A percentile compares a stretch with the other conserved stretches of the same genome.
Evolutionary conservation across 106 monocot genomes (phyloP).

Genomic region (Allium sativum): DNA sequence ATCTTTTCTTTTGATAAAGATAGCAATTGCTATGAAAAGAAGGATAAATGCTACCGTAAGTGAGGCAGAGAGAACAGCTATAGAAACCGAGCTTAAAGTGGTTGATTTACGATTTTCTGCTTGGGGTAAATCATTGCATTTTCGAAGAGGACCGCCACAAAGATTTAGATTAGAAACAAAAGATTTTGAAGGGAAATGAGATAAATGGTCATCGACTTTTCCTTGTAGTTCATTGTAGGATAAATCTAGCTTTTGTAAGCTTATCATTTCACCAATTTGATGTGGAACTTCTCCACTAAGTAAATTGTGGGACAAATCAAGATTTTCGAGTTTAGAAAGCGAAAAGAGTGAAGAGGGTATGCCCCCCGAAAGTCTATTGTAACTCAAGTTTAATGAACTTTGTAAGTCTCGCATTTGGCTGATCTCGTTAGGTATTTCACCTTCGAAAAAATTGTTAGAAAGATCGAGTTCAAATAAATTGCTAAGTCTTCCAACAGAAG

Average conservation of each 20-base stretch:
- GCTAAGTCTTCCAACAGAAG: slow-evolving; percentile 42
- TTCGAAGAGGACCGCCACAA: slow-evolving; percentile 48
- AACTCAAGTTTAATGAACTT: slow-evolving; percentile 59
- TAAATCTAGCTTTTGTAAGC: slow-evolving; percentile 63
- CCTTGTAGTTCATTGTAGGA: slow-evolving; percentile 64
- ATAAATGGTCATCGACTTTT: slow-evolving; percentile 27
- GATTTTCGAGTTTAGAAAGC: slow-evolving; percentile 68
- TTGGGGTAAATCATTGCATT: slow-evolving; percentile 13
- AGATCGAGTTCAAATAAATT: slow-evolving; percentile 70
- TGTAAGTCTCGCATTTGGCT: slow-evolving; percentile 60
- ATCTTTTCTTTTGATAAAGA: slow-evolving; percentile 8
- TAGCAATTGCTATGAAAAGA: slow-evolving; percentile 12
- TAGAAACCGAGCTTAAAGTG: slow-evolving; percentile 24
- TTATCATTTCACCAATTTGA: slow-evolving; percentile 55
- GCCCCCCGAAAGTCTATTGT: slow-evolving; percentile 50
- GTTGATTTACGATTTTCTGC: background rate
- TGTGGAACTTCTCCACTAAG: slow-evolving; percentile 45
- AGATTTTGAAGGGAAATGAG: slow-evolving; percentile 45
- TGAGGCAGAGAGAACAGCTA: slow-evolving; percentile 44
- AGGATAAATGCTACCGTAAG: slow-evolving; percentile 31
- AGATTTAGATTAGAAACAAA: slow-evolving; percentile 51
- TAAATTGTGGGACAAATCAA: slow-evolving; percentile 73
- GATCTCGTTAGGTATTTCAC: slow-evolving; percentile 45
- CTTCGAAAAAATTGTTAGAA: slow-evolving; percentile 44
- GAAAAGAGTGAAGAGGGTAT: slow-evolving; percentile 50